Evolutionary conservation across 202 grass and related monocot genomes (phyloP).

Genomic region (Digitaria exilis): DNA sequence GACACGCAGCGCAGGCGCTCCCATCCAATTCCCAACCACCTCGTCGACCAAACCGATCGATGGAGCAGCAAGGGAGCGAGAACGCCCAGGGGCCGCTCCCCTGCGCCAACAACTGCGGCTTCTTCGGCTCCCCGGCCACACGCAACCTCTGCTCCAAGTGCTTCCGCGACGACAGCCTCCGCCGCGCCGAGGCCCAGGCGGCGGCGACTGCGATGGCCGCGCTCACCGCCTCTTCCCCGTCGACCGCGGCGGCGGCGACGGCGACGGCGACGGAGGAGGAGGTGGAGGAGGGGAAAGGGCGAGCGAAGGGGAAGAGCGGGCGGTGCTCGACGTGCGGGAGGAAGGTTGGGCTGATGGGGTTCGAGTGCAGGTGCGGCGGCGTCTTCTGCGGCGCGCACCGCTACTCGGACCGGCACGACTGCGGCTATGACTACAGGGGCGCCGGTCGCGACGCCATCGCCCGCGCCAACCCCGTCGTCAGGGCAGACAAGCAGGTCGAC

Average conservation of each 20-base stretch:
- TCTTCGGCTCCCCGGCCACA: constrained; percentile 54
- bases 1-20: too few species aligned
- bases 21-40: not conserved
- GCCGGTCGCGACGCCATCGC: constrained; percentile 57
- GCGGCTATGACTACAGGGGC: constrained; percentile 58
- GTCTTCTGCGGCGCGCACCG: constrained; percentile 64
- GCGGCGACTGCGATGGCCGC: too few species aligned
- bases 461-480: constrained; percentile 57
- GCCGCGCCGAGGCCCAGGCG: not conserved
- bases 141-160: constrained; percentile 59
- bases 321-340: constrained; percentile 51
- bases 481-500: constrained; percentile 54
- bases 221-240: not conserved
- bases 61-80: constrained; percentile 46
- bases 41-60: constrained; percentile 19
- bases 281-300: not conserved
- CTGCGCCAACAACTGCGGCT: constrained; percentile 63
- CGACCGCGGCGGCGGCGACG: too few species aligned
- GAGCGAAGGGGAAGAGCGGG: not conserved
- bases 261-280: not conserved
- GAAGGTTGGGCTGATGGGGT: constrained; percentile 63
- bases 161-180: constrained; percentile 56
- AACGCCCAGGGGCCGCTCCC: constrained; percentile 36
- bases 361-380: constrained; percentile 63
- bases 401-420: constrained; percentile 60